Conservation (phyloP, 352 stramenopile species). For the Pythium aphanidermatum region DNA sequence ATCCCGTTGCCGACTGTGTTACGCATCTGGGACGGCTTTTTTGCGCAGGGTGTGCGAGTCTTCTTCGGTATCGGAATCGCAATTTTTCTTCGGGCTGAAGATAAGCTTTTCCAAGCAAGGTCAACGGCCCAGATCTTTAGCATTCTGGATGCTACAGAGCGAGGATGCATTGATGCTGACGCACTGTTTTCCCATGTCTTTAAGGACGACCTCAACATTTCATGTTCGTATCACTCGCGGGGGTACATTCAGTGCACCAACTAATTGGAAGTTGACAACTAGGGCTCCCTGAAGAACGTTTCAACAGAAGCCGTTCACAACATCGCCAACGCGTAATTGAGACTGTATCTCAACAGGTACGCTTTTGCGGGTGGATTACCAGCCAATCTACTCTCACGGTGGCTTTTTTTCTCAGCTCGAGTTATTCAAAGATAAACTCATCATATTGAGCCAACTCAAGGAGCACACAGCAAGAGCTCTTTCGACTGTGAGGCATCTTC, state of each 20-base stretch:
- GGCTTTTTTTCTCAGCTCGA: constrained; percentile 19
- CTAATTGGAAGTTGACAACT: too few relatives aligned
- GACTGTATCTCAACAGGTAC: constrained; percentile 41
- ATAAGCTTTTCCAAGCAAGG: constrained; percentile 63
- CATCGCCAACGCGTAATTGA: constrained; percentile 57
- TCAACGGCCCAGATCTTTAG: constrained; percentile 40
- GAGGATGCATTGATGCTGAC: constrained; percentile 64
- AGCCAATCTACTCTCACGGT: background rate
- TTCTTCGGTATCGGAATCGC: constrained; percentile 68
- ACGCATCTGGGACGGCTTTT: constrained; percentile 76
- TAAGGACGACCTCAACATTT: constrained; percentile 75
- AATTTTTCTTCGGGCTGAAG: constrained; percentile 57
- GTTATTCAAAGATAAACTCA: constrained; percentile 51
- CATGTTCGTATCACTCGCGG: constrained; percentile 51
- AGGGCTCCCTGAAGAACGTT: constrained; percentile 64
- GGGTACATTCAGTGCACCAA: too few relatives aligned
- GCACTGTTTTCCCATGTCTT: constrained; percentile 66
- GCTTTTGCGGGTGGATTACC: background rate
- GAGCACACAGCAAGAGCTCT: constrained; percentile 36
- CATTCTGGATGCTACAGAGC: constrained; percentile 43
- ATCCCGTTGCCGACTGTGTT: constrained; percentile 74
- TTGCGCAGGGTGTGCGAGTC: constrained; percentile 58
- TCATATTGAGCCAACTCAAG: constrained; percentile 47
- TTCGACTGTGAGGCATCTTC: constrained; percentile 29
- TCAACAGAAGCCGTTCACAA: constrained; percentile 45